Percentiles rank a stretch among this genome's conserved stretches.
Conservation (phyloP, 1,284 basidiomycete species). For the Cryptococcus wingfieldii region DNA sequence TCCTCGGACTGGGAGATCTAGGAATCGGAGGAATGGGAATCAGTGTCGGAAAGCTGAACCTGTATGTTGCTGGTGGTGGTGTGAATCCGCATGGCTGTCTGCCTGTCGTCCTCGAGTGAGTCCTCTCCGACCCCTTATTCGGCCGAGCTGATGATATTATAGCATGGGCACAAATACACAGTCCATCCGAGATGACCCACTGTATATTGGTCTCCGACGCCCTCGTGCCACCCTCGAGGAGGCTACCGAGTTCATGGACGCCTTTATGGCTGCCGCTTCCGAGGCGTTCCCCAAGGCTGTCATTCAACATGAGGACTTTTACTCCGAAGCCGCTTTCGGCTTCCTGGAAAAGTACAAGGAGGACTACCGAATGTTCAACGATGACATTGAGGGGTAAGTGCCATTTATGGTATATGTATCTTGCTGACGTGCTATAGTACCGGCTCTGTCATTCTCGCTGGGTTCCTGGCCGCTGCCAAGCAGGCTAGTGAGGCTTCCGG, state of each 20-base stretch:
- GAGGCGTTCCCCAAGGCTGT: constrained; percentile 70
- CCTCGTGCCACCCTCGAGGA: constrained; percentile 63
- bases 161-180: constrained; percentile 82
- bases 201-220: constrained; percentile 81
- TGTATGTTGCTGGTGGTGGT: constrained; percentile 80
- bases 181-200: constrained; percentile 73
- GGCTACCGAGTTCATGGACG: constrained; percentile 75
- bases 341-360: constrained; percentile 72
- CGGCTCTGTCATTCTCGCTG: constrained; percentile 84
- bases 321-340: constrained; percentile 77
- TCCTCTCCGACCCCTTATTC: not conserved
- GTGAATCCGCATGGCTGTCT: constrained; percentile 79
- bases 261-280: constrained; percentile 81
- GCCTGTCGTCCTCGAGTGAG: constrained; percentile 63
- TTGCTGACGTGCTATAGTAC: constrained; percentile 52
- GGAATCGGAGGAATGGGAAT: constrained; percentile 71
- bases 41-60: constrained; percentile 83
- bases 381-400: constrained; percentile 66
- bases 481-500: constrained; percentile 69
- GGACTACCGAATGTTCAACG: constrained; percentile 80
- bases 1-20: constrained; percentile 88
- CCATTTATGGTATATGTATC: not conserved
- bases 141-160: not conserved
- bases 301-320: constrained; percentile 90
- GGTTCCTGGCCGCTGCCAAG: constrained; percentile 83